Evolutionary conservation across 495 filamentous ascomycete genomes (phyloP).

Genomic region (Aspergillus cristatus): DNA sequence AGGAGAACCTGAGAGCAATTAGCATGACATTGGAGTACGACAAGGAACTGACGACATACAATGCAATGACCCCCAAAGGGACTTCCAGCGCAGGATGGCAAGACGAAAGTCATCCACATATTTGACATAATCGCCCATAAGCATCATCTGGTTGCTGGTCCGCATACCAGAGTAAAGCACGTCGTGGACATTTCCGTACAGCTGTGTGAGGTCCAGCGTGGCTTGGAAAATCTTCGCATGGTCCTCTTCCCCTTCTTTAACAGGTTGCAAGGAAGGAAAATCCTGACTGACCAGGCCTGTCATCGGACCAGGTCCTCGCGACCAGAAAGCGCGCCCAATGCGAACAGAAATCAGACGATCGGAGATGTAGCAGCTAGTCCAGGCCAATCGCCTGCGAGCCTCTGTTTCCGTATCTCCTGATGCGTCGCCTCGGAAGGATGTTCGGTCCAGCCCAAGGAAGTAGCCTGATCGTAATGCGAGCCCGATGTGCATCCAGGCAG

Average conservation of each 20-base stretch:
- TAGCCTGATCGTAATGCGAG: slow-evolving; percentile 55
- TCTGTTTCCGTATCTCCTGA: slow-evolving; percentile 41
- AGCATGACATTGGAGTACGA: neutral
- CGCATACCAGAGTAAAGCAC: slow-evolving; percentile 57
- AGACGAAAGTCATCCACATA: slow-evolving; percentile 58
- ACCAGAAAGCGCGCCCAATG: slow-evolving; percentile 58
- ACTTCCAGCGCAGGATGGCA: slow-evolving; percentile 54
- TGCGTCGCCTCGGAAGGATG: slow-evolving; percentile 42
- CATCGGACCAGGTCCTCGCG: slow-evolving; percentile 53
- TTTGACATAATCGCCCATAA: slow-evolving; percentile 57
- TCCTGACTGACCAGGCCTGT: slow-evolving; percentile 51
- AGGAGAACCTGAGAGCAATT: slow-evolving; percentile 38
- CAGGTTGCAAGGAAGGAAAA: slow-evolving; percentile 49
- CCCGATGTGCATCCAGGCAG: slow-evolving; percentile 62
- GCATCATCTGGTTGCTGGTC: slow-evolving; percentile 54
- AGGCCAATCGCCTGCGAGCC: slow-evolving; percentile 49
- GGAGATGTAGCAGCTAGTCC: slow-evolving; percentile 57
- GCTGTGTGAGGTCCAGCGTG: slow-evolving; percentile 52
- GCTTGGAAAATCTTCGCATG: slow-evolving; percentile 56
- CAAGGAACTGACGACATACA: slow-evolving; percentile 30
- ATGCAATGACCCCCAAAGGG: slow-evolving; percentile 49
- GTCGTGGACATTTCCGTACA: slow-evolving; percentile 61
- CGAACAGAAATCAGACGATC: slow-evolving; percentile 56
- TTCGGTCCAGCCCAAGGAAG: slow-evolving; percentile 50
- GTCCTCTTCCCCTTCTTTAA: slow-evolving; percentile 46